phyloP scores from a whole-genome alignment of 2,329 filamentous ascomycete species.

The Fusarium sp. region DNA sequence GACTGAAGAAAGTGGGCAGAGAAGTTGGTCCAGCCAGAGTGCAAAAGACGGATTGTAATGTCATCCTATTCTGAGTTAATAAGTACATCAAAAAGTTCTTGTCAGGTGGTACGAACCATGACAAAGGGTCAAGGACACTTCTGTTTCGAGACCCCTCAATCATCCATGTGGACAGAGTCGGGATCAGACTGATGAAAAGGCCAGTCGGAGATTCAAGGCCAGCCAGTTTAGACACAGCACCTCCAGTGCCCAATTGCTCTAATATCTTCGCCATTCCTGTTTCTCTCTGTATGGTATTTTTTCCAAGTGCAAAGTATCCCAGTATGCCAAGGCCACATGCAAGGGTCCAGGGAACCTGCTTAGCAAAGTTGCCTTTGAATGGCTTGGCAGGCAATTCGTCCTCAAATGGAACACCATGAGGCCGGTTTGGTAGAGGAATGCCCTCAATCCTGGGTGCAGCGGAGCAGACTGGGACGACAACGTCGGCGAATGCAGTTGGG shows the following conservation, averaged over 20 bases:
- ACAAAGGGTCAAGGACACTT: background rate
- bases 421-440: background rate
- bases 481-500: background rate
- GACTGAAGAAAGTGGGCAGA: background rate
- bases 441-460: background rate
- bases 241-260: background rate
- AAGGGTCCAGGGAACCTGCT: background rate
- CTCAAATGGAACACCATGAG: background rate
- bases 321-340: background rate
- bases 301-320: background rate
- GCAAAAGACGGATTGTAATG: background rate
- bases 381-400: background rate
- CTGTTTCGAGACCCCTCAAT: background rate
- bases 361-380: background rate
- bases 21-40: background rate
- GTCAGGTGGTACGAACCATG: background rate
- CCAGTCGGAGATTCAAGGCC: background rate
- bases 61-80: background rate
- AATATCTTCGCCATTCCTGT: background rate
- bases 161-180: background rate
- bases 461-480: background rate
- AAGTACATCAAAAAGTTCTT: background rate
- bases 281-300: background rate
- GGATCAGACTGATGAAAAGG: background rate
- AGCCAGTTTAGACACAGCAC: background rate